A percentile compares a stretch with the other conserved stretches of the same genome.
Evolutionary conservation across 139 green algal genomes (phyloP).

Genomic region (Diplosphaera chodatii): DNA sequence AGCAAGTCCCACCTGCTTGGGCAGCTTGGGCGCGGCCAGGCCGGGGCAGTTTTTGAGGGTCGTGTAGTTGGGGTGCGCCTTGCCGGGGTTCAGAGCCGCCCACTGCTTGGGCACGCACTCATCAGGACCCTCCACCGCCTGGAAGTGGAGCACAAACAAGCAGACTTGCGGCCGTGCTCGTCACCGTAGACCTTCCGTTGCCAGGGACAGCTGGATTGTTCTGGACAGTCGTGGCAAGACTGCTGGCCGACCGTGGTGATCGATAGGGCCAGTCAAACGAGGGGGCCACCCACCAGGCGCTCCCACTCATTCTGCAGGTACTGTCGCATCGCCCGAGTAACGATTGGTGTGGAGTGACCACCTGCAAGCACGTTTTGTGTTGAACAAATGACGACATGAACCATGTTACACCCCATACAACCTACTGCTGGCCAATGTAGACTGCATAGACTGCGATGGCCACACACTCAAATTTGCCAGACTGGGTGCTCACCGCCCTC

Average conservation of each 20-base stretch:
- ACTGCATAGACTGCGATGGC: too few relatives aligned
- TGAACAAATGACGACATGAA: too few relatives aligned
- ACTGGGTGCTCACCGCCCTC: slow-evolving; percentile 14
- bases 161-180: too few relatives aligned
- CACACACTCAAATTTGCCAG: too few relatives aligned
- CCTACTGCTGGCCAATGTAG: too few relatives aligned
- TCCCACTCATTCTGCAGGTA: slow-evolving; percentile 66
- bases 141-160: neutral
- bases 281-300: slow-evolving; percentile 15
- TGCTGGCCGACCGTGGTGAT: too few relatives aligned
- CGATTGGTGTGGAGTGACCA: slow-evolving; percentile 26
- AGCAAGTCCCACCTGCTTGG: neutral
- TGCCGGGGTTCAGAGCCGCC: slow-evolving; percentile 18
- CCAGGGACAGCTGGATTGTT: too few relatives aligned
- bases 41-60: neutral
- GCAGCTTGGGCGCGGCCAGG: neutral
- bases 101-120: slow-evolving; percentile 15
- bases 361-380: too few relatives aligned
- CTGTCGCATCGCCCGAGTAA: slow-evolving; percentile 34
- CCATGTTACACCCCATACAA: too few relatives aligned
- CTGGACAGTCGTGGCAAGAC: too few relatives aligned
- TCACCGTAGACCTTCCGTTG: too few relatives aligned
- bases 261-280: too few relatives aligned
- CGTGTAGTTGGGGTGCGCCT: neutral
- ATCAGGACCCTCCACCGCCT: neutral